Base-by-base conservation (phyloP, 495 filamentous ascomycete genomes). In the Aspergillus asperescens region DNA sequence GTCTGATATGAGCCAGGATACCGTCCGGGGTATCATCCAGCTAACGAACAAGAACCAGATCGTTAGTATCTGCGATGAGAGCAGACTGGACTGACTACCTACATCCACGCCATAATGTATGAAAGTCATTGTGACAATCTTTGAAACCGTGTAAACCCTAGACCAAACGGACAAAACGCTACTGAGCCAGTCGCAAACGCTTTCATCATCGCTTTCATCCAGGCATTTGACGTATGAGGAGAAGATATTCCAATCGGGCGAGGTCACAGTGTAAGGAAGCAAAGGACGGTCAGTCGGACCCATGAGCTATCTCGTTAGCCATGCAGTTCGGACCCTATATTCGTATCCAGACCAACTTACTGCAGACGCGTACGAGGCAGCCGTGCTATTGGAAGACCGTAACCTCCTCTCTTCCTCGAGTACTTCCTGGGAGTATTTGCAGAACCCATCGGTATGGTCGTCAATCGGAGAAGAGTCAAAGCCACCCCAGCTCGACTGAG, bases 121-220 rank as follows among this genome's bases (percentile, higher is more conserved):
- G 35, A 71, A 65, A 7, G 63, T 44, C n/a, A 60, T 62, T 22
- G 68, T 52, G 16, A 69, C 22, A 12, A 76, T 51, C 48, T 76
- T 76, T 16, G 68, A 63, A 43, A 69, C 45, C 7, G 65, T 57
- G 45, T 73, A 76, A 7, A 76, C 56, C 34, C 60, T 65, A 22
- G 31, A 12, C 31, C 65, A 68, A 4, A 73, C 61, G 4, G 47
- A 50, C 41, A 70, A 32, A 1, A 68, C 64, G 13, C 42, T 59
- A 1, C 49, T 37, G 8, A 64, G 38, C 38, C 63, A 65, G 16
- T 52, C 59, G 2, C 50, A 25, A 0, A 50, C 24, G n/a, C 64
- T 52, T 7, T 59, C 50, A 15, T 54, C 40, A 13, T 48, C 45
- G 23, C 60, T 9, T 9, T 59, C 50, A 5, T 67, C 60, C 38